These are phyloP conservation scores for Ballota nigra DNA, from an alignment of 257 asterid genomes.

Conservation along the genomic window DNA sequence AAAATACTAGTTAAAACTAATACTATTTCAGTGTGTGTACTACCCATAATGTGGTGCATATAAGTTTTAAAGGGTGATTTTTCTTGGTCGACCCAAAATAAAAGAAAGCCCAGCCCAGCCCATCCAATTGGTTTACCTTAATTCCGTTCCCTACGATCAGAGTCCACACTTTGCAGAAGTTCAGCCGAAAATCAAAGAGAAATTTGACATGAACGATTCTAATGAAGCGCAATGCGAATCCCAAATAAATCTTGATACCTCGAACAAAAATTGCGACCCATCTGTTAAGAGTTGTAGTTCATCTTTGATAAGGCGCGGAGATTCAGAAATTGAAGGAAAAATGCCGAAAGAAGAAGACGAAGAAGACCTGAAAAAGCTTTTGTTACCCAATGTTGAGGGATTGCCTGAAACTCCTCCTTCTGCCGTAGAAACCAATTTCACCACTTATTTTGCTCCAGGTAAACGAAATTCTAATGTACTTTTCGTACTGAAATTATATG, in stretches of 20 bases:
- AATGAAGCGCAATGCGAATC: conserved; percentile 15
- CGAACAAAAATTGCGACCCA: conserved; percentile 10
- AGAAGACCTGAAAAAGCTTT: conserved; percentile 58
- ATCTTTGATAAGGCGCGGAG: not conserved
- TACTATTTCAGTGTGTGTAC: too few relatives aligned
- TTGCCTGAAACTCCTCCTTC: conserved; percentile 69
- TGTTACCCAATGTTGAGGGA: conserved; percentile 58
- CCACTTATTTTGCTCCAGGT: conserved; percentile 75
- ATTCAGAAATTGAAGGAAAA: conserved; percentile 16
- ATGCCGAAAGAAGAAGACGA: conserved; percentile 20
- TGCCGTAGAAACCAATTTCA: conserved; percentile 66
- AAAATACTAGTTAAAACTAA: too few relatives aligned
- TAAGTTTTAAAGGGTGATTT: too few relatives aligned
- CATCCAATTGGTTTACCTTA: not conserved
- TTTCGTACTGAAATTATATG: not conserved
- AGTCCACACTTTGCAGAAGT: not conserved
- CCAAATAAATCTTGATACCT: conserved; percentile 23
- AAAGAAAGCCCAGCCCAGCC: not conserved
- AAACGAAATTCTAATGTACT: not conserved
- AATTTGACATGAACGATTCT: conserved; percentile 26
- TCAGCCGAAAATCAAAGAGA: conserved; percentile 5
- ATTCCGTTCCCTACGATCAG: not conserved
- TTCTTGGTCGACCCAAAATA: too few relatives aligned
- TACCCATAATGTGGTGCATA: too few relatives aligned
- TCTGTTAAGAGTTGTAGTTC: conserved; percentile 25